Base-by-base conservation (phyloP, 2,329 filamentous ascomycete species). In the Fusarium secorum region DNA sequence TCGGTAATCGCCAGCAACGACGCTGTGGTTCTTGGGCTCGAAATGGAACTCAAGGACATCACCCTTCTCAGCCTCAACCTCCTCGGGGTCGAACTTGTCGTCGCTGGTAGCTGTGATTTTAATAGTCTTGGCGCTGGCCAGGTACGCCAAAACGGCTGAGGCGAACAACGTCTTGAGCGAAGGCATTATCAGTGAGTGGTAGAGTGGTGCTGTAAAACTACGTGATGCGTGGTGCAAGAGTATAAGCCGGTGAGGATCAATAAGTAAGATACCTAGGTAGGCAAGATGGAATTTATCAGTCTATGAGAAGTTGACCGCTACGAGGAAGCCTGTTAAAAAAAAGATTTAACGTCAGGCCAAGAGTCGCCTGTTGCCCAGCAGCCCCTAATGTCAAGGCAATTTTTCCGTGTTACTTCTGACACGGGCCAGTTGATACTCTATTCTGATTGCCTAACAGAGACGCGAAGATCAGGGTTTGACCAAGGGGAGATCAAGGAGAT, bases 1-100 rank as follows among this genome's bases (percentile, higher is more conserved):
- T 15, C 74, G 61, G 67, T 80, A 82, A 68, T 76, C 76, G 32
- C 80, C 80, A 39, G 75, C 72, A 24, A 80, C 80, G 18, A 82
- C 79, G 59, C 79, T 81, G 77, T 83, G 81, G 61, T 82, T 80
- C 61, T 74, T 72, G 22, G 78, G 68, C 55, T 79, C 73, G 38
- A 82, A 83, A 46, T 77, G 77, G 54, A 82, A 82, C 70, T 81
- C 79, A 39, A 82, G 64, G 17, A 80, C 55, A 60, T 82, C 81
- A 18, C 78, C 79, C 52, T 76, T 66, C 9, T 76, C 68, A 44
- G 81, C 80, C 17, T 71, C 69, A 62, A 80, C 60, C 22, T 73
- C 75, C 22, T 79, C 73, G 11, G 81, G 80, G 36, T 78, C 73
- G 58, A 83, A 82, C 38, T 69, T 75, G 68, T 77, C 76, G 65